Conservation (phyloP, 2,329 filamentous ascomycete species). For the Penicillium sp. region DNA sequence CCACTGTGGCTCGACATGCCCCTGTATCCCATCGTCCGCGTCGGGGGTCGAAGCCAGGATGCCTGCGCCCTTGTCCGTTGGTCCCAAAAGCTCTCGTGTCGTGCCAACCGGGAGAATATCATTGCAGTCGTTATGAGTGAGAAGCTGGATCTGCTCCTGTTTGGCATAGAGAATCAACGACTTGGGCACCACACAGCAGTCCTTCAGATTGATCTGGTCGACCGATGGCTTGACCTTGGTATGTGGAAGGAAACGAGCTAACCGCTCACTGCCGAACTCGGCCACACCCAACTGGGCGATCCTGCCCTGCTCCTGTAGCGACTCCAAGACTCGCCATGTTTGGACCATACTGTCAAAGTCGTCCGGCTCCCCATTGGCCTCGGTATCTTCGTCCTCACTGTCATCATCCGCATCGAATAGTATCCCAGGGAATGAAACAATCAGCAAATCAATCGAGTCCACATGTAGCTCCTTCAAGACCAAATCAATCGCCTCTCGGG, state of each 20-base stretch:
- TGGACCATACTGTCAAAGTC: constrained; percentile 60
- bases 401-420: constrained; percentile 91
- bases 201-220: constrained; percentile 91
- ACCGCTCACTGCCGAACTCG: constrained; percentile 81
- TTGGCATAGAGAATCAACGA: constrained; percentile 80
- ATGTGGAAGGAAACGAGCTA: constrained; percentile 67
- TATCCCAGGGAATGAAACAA: constrained; percentile 87
- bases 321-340: constrained; percentile 63
- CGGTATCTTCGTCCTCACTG: constrained; percentile 61
- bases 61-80: constrained; percentile 64
- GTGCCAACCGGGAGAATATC: constrained; percentile 85
- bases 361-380: constrained; percentile 47
- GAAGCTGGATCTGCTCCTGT: constrained; percentile 71
- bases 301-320: constrained; percentile 62
- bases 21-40: constrained; percentile 55
- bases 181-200: constrained; percentile 93
- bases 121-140: constrained; percentile 91
- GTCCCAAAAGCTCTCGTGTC: constrained; percentile 73
- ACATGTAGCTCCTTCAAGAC: constrained; percentile 76
- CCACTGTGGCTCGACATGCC: constrained; percentile 82
- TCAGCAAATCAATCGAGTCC: constrained; percentile 73
- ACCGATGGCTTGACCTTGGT: constrained; percentile 71
- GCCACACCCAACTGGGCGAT: constrained; percentile 75
- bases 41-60: constrained; percentile 61
- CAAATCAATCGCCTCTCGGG: constrained; percentile 69